Percentiles rank a stretch among this genome's conserved stretches.
phyloP scores from a whole-genome alignment of 768 basidiomycete species.

The Panellus pusillus region DNA sequence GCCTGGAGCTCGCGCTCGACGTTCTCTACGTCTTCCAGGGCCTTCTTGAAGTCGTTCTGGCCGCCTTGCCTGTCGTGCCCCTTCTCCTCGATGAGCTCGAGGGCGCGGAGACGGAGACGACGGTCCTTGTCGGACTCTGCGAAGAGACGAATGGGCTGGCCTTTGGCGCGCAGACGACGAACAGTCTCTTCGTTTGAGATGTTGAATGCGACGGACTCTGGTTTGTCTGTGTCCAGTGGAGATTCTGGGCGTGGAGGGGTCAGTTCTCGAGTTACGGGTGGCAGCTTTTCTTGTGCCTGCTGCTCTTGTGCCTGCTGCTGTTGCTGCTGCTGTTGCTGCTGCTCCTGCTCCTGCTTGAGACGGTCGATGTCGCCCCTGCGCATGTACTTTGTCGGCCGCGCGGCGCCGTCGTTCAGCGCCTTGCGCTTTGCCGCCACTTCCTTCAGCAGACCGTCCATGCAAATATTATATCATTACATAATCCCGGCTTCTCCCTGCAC shows the following conservation, averaged over 20 bases:
- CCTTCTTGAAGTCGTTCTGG: constrained; percentile 94
- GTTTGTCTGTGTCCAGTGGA: constrained; percentile 41
- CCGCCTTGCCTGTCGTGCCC: constrained; percentile 77
- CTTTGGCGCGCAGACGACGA: constrained; percentile 84
- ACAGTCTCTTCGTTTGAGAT: constrained; percentile 93
- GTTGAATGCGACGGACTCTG: constrained; percentile 67
- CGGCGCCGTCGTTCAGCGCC: constrained; percentile 51
- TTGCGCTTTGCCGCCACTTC: constrained; percentile 91
- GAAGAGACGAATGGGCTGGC: constrained; percentile 93
- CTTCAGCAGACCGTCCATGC: constrained; percentile 89
- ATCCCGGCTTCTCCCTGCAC: background rate
- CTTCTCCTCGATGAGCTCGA: constrained; percentile 94
- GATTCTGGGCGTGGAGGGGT: constrained; percentile 38
- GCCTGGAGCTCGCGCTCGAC: constrained; percentile 52
- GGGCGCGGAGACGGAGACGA: constrained; percentile 81
- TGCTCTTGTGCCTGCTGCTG: constrained; percentile 37
- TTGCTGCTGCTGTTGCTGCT: constrained; percentile 29
- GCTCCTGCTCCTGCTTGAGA: constrained; percentile 52
- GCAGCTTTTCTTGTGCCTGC: constrained; percentile 34
- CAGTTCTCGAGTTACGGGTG: constrained; percentile 52
- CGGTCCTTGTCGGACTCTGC: constrained; percentile 96
- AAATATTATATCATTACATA: background rate
- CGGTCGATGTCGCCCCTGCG: constrained; percentile 87
- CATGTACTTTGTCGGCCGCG: constrained; percentile 83
- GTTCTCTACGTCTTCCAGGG: constrained; percentile 83